Evolutionary conservation across 768 basidiomycete genomes (phyloP), one percentile per base, ranked within the genome.

Genomic region (Trametes punicea): DNA sequence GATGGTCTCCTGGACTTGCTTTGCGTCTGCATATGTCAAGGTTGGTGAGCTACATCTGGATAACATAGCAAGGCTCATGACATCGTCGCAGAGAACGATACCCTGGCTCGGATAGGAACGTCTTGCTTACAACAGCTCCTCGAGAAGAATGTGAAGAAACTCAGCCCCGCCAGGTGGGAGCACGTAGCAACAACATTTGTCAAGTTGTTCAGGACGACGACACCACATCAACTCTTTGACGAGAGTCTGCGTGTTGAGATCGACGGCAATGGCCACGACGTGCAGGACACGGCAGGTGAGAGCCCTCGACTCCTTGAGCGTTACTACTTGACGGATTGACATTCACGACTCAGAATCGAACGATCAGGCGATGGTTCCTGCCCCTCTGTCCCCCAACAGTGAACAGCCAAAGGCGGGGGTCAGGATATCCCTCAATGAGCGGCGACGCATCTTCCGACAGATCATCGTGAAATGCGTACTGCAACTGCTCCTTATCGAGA

Each of bases 381-480:
- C 95, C 5, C 95, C 96, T 8, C 78, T 98, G 31, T 88, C 90
- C 21, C 88, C 92, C 4, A 78, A 81, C n/a, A 77, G 75, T 55
- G 85, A 88, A 55, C 74, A 77, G 40, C 69, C 74, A 10, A 77
- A 73, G 55, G 61, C 72, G 7, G 80, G 79, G 60, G 66, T 73
- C 9, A 78, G 79, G 58, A 73, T 81, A n/a, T 81, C 85, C 6
- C 71, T 84, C 40, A 76, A 74, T 48, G 88, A 89, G 62, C 86
- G 94, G 51, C 84, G 91, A 41, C 82, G 86, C 39, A 83, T 91
- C 52, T 99, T 99, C 84, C 90, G 93, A 69, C 97, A 98, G 70
- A 98, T 99, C 73, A 98, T 99, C 59, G 94, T 98, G 62, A 98
- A 98, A 88, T 99, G 97, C 70, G 97, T 99, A 20, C 81, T 99